phyloP scores from a whole-genome alignment of 805 yeast genomes.

The Pichia manshurica region DNA sequence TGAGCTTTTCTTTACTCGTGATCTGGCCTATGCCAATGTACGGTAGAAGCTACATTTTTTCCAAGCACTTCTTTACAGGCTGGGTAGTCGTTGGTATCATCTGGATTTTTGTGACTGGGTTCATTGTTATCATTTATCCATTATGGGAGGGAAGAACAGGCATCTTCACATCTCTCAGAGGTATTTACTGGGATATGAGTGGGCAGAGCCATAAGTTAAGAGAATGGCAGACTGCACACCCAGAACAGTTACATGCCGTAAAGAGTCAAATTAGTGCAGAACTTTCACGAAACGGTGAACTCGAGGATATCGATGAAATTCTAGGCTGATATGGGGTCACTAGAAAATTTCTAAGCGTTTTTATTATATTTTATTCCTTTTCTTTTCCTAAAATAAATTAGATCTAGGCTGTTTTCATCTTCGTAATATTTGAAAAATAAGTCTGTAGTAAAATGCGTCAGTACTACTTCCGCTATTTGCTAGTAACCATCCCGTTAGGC shows the following conservation, averaged over 20 bases:
- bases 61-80: constrained; percentile 75
- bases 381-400: too few relatives aligned
- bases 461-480: too few relatives aligned
- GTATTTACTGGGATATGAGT: constrained; percentile 78
- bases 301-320: constrained; percentile 17
- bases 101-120: constrained; percentile 69
- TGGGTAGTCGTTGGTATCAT: constrained; percentile 81
- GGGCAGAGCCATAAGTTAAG: constrained; percentile 70
- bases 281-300: constrained; percentile 20
- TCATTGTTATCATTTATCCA: constrained; percentile 63
- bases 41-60: constrained; percentile 71
- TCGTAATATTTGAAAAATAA: too few relatives aligned
- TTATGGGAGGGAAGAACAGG: constrained; percentile 68
- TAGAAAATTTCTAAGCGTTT: too few relatives aligned
- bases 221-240: constrained; percentile 70
- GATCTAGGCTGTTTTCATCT: too few relatives aligned
- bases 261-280: constrained; percentile 53
- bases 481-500: too few relatives aligned
- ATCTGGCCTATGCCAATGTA: constrained; percentile 96
- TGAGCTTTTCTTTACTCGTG: constrained; percentile 60
- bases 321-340: neutral
- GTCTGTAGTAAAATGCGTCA: too few relatives aligned
- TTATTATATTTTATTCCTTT: too few relatives aligned
- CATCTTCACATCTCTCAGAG: constrained; percentile 59
- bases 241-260: constrained; percentile 72